Percentiles rank a stretch among this genome's conserved stretches.
Conservation (phyloP, 2,329 filamentous ascomycete genomes). For the Xylaria arbuscula region DNA sequence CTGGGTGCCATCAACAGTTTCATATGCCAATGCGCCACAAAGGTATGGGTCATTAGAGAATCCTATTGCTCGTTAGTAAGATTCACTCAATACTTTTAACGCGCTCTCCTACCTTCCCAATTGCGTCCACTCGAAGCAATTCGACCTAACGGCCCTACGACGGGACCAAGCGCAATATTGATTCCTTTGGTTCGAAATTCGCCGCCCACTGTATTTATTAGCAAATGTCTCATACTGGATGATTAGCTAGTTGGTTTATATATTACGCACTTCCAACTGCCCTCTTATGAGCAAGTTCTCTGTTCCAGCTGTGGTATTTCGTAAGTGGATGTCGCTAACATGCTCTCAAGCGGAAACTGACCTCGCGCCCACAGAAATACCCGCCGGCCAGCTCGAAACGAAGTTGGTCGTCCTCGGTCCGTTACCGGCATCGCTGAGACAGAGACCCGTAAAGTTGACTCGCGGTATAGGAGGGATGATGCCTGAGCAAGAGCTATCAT, state of each 20-base stretch:
- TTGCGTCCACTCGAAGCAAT: slow-evolving; percentile 71
- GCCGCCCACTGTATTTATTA: slow-evolving; percentile 64
- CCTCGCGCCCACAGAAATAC: slow-evolving; percentile 69
- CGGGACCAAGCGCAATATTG: slow-evolving; percentile 81
- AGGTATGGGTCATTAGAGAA: slow-evolving; percentile 70
- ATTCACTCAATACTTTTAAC: neutral
- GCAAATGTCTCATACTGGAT: neutral
- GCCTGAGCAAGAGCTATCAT: slow-evolving; percentile 55
- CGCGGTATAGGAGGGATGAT: slow-evolving; percentile 54
- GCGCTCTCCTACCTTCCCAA: slow-evolving; percentile 64
- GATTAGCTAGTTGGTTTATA: neutral
- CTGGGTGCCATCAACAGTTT: slow-evolving; percentile 76
- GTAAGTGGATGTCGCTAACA: slow-evolving; percentile 6
- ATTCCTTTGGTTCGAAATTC: slow-evolving; percentile 83
- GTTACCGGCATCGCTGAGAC: slow-evolving; percentile 52
- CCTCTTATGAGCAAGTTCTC: slow-evolving; percentile 72
- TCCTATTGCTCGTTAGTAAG: slow-evolving; percentile 39
- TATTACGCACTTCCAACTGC: slow-evolving; percentile 67
- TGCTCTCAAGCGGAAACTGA: slow-evolving; percentile 15
- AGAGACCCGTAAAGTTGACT: slow-evolving; percentile 55
- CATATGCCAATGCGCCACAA: slow-evolving; percentile 55
- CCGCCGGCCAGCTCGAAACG: slow-evolving; percentile 58
- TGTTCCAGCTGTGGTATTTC: slow-evolving; percentile 70
- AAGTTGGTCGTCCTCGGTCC: slow-evolving; percentile 53
- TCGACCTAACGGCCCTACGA: slow-evolving; percentile 73